Evolutionary conservation across 805 yeast species (phyloP).

Genomic region (Scheffersomyces lignosus): DNA sequence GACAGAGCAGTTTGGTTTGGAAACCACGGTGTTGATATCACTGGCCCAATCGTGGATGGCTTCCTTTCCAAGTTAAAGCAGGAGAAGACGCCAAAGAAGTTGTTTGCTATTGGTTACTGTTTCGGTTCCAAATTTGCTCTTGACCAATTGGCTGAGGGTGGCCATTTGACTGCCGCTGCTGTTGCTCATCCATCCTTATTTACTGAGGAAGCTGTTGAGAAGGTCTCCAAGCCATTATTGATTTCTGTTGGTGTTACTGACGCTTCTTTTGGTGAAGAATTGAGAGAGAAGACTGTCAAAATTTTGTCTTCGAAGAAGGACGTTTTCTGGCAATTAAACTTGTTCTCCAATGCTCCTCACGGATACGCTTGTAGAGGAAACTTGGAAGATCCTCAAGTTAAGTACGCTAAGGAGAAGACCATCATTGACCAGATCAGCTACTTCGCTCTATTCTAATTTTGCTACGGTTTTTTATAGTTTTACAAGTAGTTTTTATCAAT

Average conservation of each 20-base stretch:
- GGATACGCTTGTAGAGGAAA: constrained; percentile 87
- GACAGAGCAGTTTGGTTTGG: constrained; percentile 5
- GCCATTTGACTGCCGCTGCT: constrained; percentile 60
- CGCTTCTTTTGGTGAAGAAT: constrained; percentile 57
- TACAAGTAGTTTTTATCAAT: too few relatives aligned
- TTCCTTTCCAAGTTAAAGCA: constrained; percentile 7
- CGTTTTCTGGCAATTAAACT: constrained; percentile 58
- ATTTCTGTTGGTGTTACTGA: constrained; percentile 80
- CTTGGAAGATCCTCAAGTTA: constrained; percentile 46
- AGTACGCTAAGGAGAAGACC: constrained; percentile 68
- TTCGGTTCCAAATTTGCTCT: constrained; percentile 28
- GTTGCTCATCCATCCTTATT: constrained; percentile 85
- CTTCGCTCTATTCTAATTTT: background rate
- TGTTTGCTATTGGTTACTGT: constrained; percentile 23
- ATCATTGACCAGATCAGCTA: constrained; percentile 42
- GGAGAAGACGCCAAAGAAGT: constrained; percentile 4
- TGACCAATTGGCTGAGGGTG: constrained; percentile 26
- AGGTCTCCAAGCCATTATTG: constrained; percentile 58
- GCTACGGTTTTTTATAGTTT: too few relatives aligned
- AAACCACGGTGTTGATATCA: constrained; percentile 10
- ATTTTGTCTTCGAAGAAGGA: constrained; percentile 50
- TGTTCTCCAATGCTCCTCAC: constrained; percentile 66
- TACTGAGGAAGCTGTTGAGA: constrained; percentile 60
- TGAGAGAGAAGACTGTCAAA: constrained; percentile 61
- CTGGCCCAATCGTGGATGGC: constrained; percentile 11